Base-by-base conservation (phyloP, 2,329 filamentous ascomycete genomes). In the Alternaria triticimaculans region DNA sequence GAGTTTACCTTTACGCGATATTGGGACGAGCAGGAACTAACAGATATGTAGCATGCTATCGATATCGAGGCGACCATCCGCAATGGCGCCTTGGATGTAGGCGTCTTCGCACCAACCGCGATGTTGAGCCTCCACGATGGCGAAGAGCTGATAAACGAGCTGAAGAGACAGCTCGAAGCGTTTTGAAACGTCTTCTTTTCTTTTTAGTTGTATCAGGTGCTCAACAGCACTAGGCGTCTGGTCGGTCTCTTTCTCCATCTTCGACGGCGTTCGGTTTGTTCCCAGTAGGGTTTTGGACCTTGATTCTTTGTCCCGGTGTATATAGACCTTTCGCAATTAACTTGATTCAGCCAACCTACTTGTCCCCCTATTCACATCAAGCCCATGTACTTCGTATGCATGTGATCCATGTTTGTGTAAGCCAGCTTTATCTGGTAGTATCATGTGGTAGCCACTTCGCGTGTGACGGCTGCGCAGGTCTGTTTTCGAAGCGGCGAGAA, bases 31-130 rank as follows among this genome's bases (percentile, higher is more conserved):
- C 28, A 53, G 30, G 89, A 70, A 26, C 69, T 76, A 66, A 76
- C 20, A 10, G 3, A 6, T 23, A 15, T 58, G 49, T 68, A 87
- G 84, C 81, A 85, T 66, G 81, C 85, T 10, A 69, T 89, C 26
- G 87, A 89, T 71, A 72, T 89, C 12, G 87, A 89, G 77, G 82
- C 84, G 9, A 85, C 85, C 9, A 74, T 88, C 18, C 74, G 80
- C 8, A 74, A 83, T 37, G 83, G 83, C n/a, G 74, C 69, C 6
- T 72, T 89, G 61, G 83, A 86, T 67, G 78, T 88, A 45, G 87
- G 86, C 14, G 70, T 87, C 8, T 88, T 88, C 74, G 83, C 80
- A 20, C 81, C 83, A 5, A 76, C 75, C 43, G 77, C 77, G 7
- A 81, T 85, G 80, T 33, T 87, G 44, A 72, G 73, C 23, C 64